Conservation (phyloP, 1,139 yeast species). For the Barnettozyma hawaiiensis region DNA sequence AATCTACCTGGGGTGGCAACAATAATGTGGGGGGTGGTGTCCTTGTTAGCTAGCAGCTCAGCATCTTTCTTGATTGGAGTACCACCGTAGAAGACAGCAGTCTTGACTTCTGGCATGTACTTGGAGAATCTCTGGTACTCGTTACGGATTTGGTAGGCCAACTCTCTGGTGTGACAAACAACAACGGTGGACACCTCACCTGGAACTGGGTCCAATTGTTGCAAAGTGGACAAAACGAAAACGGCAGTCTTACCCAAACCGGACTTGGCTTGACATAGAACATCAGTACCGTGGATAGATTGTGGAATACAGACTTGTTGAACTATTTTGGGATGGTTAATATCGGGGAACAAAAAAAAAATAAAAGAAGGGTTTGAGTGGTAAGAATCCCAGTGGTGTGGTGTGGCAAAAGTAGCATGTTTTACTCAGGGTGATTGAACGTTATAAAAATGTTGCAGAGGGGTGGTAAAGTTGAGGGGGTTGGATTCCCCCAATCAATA, state of each 20-base stretch:
- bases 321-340: conserved; percentile 39
- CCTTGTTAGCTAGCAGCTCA: conserved; percentile 85
- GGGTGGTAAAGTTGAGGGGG: no score
- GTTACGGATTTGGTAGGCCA: conserved; percentile 96
- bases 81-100: conserved; percentile 98
- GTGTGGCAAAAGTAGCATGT: not conserved
- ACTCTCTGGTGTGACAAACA: conserved; percentile 96
- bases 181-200: conserved; percentile 95
- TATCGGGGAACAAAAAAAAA: no score
- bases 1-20: conserved; percentile 99
- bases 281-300: conserved; percentile 96
- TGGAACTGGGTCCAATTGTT: conserved; percentile 95
- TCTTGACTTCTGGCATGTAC: conserved; percentile 96
- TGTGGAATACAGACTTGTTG: conserved; percentile 99
- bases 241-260: conserved; percentile 99
- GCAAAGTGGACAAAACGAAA: conserved; percentile 90
- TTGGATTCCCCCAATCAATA: no score
- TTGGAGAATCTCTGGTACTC: conserved; percentile 97
- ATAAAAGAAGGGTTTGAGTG: not conserved
- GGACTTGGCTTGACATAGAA: conserved; percentile 97
- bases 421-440: not conserved
- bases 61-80: conserved; percentile 81
- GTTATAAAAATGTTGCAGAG: not conserved
- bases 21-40: conserved; percentile 92
- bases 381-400: not conserved